phyloP scores from a whole-genome alignment of 2,329 filamentous ascomycete species.

The Mycosphaerella sp. region DNA sequence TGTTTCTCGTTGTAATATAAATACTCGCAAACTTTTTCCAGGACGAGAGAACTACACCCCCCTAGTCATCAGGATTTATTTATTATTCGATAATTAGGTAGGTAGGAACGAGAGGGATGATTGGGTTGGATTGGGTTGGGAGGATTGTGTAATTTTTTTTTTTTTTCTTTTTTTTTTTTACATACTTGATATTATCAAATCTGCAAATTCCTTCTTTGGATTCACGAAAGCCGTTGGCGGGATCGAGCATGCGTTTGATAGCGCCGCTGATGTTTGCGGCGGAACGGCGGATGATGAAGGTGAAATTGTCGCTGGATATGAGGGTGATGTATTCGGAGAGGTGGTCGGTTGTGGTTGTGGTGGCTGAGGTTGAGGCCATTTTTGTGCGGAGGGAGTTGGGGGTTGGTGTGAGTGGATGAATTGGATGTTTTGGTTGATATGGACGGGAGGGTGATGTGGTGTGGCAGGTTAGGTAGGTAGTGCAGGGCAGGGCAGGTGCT shows the following conservation, averaged over 20 bases:
- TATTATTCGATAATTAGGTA: too few relatives aligned
- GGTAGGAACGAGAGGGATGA: neutral
- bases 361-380: neutral
- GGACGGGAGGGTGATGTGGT: too few relatives aligned
- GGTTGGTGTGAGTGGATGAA: neutral
- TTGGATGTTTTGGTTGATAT: neutral
- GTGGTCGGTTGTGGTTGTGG: conserved; percentile 6
- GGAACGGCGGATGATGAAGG: conserved; percentile 67
- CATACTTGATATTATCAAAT: conserved; percentile 70
- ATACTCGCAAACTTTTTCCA: conserved; percentile 78
- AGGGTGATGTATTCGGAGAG: conserved; percentile 67
- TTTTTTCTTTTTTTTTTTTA: neutral
- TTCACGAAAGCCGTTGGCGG: conserved; percentile 60
- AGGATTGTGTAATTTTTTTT: too few relatives aligned
- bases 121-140: too few relatives aligned
- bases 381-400: neutral
- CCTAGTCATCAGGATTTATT: neutral
- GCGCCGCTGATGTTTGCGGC: conserved; percentile 63
- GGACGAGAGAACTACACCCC: conserved; percentile 54
- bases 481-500: too few relatives aligned
- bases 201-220: conserved; percentile 57
- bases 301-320: conserved; percentile 67
- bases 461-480: too few relatives aligned
- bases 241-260: conserved; percentile 69
- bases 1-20: conserved; percentile 76